Conservation (phyloP, 768 basidiomycete genomes). For the Steccherinum ochraceum region DNA sequence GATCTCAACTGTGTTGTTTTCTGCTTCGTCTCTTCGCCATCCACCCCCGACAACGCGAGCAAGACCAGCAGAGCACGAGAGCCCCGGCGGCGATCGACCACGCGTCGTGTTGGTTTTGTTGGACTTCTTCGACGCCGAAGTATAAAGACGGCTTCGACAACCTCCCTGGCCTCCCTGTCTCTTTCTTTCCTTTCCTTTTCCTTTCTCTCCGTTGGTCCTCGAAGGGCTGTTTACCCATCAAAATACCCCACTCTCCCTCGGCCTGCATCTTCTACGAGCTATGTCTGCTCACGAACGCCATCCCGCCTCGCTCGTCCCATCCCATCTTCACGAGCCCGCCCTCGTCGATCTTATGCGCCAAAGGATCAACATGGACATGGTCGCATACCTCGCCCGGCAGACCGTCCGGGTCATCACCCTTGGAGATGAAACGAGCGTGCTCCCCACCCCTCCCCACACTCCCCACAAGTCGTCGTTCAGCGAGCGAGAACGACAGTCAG, state of each 20-base stretch:
- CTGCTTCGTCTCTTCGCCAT: too few relatives aligned
- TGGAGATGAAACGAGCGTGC: conserved; percentile 43
- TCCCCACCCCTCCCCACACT: conserved; percentile 69
- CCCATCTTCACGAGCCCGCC: conserved; percentile 69
- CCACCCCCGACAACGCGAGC: too few relatives aligned
- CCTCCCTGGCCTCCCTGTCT: conserved; percentile 2
- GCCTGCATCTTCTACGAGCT: conserved; percentile 24
- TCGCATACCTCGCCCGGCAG: conserved; percentile 77
- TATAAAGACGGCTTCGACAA: conserved; percentile 17
- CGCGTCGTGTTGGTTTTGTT: conserved; percentile 17
- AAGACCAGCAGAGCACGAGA: too few relatives aligned
- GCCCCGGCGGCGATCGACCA: conserved; percentile 8
- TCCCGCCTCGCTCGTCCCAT: conserved; percentile 79
- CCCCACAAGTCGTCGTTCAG: conserved; percentile 41
- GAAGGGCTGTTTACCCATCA: conserved; percentile 28
- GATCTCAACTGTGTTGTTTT: too few relatives aligned
- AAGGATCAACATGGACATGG: conserved; percentile 80
- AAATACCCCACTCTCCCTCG: conserved; percentile 23
- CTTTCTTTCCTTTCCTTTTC: conserved; percentile 15
- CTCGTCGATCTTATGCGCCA: conserved; percentile 74
- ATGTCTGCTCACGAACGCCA: conserved; percentile 42
- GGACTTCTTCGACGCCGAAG: conserved; percentile 8
- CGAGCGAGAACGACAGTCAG: conserved; percentile 17
- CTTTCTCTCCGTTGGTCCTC: conserved; percentile 26
- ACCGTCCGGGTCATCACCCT: conserved; percentile 70